These are phyloP conservation scores for Phyllosticta paracitricarpa DNA, from an alignment of 2,329 filamentous ascomycete species.

Conservation along the genomic window DNA sequence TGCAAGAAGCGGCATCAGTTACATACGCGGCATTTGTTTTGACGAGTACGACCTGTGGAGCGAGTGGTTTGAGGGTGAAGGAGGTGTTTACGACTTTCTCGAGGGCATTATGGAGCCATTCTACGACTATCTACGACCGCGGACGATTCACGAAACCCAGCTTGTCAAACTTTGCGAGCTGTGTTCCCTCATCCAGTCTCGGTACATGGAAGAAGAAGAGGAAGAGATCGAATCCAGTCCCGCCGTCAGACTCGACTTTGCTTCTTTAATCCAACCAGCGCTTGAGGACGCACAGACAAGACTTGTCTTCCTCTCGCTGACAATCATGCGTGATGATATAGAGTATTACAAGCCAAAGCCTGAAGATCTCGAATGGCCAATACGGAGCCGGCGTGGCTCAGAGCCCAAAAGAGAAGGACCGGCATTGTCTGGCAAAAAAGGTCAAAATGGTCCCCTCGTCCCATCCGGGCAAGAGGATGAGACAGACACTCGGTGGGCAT, in stretches of 20 bases:
- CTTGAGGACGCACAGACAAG: conserved; percentile 59
- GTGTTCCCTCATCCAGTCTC: conserved; percentile 55
- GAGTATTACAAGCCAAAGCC: conserved; percentile 55
- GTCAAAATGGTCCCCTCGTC: conserved; percentile 27
- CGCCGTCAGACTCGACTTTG: conserved; percentile 52
- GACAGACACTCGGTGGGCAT: conserved; percentile 42
- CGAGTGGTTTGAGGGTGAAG: conserved; percentile 56
- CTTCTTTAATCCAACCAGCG: conserved; percentile 50
- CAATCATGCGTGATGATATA: conserved; percentile 55
- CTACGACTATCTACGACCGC: conserved; percentile 55
- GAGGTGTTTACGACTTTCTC: conserved; percentile 54
- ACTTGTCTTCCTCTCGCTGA: conserved; percentile 55
- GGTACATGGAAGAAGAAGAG: conserved; percentile 49
- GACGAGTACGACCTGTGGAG: conserved; percentile 60
- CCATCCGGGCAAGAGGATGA: conserved; percentile 39
- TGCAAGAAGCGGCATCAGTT: conserved; percentile 54
- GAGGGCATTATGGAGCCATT: conserved; percentile 58
- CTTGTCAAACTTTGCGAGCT: conserved; percentile 57
- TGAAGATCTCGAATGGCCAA: conserved; percentile 56
- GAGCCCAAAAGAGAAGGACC: conserved; percentile 33
- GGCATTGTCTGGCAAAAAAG: conserved; percentile 44
- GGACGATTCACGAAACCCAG: conserved; percentile 57
- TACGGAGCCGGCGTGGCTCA: conserved; percentile 37
- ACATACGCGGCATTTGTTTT: conserved; percentile 54
- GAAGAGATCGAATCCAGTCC: conserved; percentile 39